Base-by-base conservation (phyloP, 78 protist genomes). In the Ministeria vibrans region DNA sequence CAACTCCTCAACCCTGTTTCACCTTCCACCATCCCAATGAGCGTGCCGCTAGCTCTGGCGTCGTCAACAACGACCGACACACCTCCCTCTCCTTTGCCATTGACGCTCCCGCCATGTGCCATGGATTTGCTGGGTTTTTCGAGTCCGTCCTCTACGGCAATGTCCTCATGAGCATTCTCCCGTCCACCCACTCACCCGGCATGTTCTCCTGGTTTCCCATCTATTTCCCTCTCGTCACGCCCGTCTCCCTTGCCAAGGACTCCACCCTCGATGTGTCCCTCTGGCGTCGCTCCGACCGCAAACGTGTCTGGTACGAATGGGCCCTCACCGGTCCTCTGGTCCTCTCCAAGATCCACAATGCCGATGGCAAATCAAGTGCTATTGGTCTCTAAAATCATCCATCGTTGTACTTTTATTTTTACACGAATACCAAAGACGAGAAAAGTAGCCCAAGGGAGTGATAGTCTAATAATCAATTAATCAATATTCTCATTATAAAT, bases 171-270 rank as follows among this genome's bases (percentile, higher is more conserved):
- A 80, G 27, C 77, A 96, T 85, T 43, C 66, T 90, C 61, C 99
- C 99, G 2, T 27, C 1, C 22, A 92, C 95, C 34, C 79, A 78
- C 75, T 83, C 96, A 4, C 77, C 83, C 11, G 98, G 91, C 75
- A 95, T 97, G 98, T 89, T 84, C 88, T 80, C 90, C 78, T 97
- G 99, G 99, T 97, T 97, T 78, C 98, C 98, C 15, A 84, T 94
- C 42, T 93, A 51, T 85, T 86, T 97, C 62, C 99, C 99, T 22
- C 49, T 97, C 66, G 9, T 15, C 5, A 2, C 34, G 61, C 13
- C 39, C n/a, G 32, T 82, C 22, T 55, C 73, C 81, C 68, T 79
- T 32, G 22, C 42, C 22, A n/a, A 38, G 63, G 71, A 2, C 0
- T 15, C 79, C 70, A 0, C 0, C 42, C 32, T 53, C 36, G 28